Percentiles rank a stretch among this genome's conserved stretches.
Conservation (phyloP, 352 stramenopile genomes). For the Pythium angustatum region DNA sequence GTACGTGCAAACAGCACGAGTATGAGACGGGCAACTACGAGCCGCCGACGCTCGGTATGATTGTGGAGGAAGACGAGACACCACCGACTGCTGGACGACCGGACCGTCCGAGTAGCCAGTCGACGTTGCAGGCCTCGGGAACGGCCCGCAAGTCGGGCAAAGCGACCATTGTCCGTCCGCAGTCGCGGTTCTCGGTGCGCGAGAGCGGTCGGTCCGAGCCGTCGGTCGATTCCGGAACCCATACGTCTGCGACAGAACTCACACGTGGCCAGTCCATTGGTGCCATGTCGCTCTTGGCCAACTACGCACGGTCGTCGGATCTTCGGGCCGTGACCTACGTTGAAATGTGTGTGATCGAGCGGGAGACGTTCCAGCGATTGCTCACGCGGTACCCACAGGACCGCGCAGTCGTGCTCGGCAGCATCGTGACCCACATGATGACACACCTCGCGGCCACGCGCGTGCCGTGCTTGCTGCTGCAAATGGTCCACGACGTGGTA, state of each 20-base stretch:
- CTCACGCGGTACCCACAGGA: slow-evolving; percentile 19
- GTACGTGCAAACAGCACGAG: slow-evolving; percentile 41
- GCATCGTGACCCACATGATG: neutral
- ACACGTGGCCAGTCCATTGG: slow-evolving; percentile 20
- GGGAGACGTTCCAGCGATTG: slow-evolving; percentile 41
- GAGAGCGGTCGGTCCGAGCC: neutral
- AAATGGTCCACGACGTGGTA: neutral
- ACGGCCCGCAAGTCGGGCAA: neutral
- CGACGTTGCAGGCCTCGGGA: neutral
- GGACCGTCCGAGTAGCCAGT: neutral
- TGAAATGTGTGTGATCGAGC: slow-evolving; percentile 51
- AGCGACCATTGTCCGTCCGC: neutral
- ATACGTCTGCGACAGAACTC: neutral
- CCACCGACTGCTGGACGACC: too few relatives aligned
- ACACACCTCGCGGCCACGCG: neutral
- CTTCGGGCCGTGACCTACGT: slow-evolving; percentile 49
- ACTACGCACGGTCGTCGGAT: slow-evolving; percentile 47
- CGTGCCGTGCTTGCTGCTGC: neutral
- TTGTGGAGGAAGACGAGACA: neutral
- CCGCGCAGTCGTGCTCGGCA: neutral
- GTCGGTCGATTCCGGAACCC: neutral
- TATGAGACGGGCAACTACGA: neutral
- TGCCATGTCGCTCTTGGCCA: slow-evolving; percentile 56
- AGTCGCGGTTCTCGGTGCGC: neutral
- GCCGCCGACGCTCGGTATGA: neutral